Evolutionary conservation across 2,329 filamentous ascomycete species (phyloP), one percentile per base, ranked within the genome.

Genomic region (Chaetomium sp.): DNA sequence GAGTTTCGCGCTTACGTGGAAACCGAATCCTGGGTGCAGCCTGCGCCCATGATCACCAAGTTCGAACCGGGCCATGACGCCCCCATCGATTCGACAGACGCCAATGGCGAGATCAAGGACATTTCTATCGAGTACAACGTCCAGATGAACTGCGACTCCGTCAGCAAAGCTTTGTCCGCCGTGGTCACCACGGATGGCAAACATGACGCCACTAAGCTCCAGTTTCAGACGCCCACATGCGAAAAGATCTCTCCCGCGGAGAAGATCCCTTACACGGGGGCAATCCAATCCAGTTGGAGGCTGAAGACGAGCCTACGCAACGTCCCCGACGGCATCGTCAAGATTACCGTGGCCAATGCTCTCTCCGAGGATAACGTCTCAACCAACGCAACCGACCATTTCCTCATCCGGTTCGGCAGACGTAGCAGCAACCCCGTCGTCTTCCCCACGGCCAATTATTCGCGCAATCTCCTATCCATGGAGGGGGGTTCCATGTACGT

Each of bases 1-100:
- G 85, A 83, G 47, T 89, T 83, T 75, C 83, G 83, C 60, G 85
- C 85, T 13, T 87, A 86, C 69, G 85, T 89, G 2, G 84, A 83
- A 0, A 78, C 79, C 33, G 76, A 77, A 0, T 76, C 75, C 31
- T 89, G 82, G 74, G 74, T 81, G 16, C 71, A 74, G 10, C 84
- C 85, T 4, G 76, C 78, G 1, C 86, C 87, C 0, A 82, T 85
- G 74, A 81, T 89, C 69, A 89, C 86, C 10, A 80, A 79, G 42
- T 86, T 89, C 69, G 72, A 76, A 2, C 87, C 87, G 4, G 86
- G 86, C 2, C 87, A 90, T 69, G 87, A 90, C 70, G 74, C 75
- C 1, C 82, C 85, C 2, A 71, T 88, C 4, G 66, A 81, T 21
- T 87, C 86, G 21, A 70, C 69, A 9, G 60, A 67, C 6, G 25